A percentile compares a stretch with the other conserved stretches of the same genome.
Evolutionary conservation across 2,329 filamentous ascomycete species (phyloP).

Genomic region (Phialemoniopsis sp.): DNA sequence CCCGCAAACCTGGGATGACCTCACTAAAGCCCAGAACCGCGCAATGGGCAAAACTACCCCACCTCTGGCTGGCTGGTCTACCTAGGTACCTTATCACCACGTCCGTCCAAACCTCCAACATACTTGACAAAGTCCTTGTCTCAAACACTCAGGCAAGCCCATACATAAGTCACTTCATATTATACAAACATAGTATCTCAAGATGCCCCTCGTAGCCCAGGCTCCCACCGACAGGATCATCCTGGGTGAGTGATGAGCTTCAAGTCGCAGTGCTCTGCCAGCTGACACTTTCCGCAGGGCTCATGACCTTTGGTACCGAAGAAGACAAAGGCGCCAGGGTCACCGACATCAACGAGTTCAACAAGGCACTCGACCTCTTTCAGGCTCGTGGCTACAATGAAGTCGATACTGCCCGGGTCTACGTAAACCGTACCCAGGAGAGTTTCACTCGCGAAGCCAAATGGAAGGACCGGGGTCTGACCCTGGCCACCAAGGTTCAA

Average conservation of each 20-base stretch:
- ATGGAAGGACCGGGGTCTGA: conserved; percentile 66
- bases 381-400: conserved; percentile 66
- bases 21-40: no score
- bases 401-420: conserved; percentile 67
- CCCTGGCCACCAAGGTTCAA: conserved; percentile 59
- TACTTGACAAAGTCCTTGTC: no score
- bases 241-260: no score
- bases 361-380: conserved; percentile 60
- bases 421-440: conserved; percentile 66
- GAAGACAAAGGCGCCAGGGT: conserved; percentile 52
- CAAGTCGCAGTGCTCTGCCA: conserved; percentile 19
- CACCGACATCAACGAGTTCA: conserved; percentile 54
- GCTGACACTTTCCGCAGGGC: conserved; percentile 56
- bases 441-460: conserved; percentile 61
- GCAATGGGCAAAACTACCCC: no score
- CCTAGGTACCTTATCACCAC: no score
- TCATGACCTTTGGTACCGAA: conserved; percentile 62
- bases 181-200: no score
- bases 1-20: no score
- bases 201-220: conserved; percentile 4
- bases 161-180: no score
- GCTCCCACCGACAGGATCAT: conserved; percentile 1
- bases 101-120: no score
- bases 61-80: no score
- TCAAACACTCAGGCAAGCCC: no score